Conservation (phyloP, 2,329 filamentous ascomycete genomes). For the Talaromyces verruculosus region DNA sequence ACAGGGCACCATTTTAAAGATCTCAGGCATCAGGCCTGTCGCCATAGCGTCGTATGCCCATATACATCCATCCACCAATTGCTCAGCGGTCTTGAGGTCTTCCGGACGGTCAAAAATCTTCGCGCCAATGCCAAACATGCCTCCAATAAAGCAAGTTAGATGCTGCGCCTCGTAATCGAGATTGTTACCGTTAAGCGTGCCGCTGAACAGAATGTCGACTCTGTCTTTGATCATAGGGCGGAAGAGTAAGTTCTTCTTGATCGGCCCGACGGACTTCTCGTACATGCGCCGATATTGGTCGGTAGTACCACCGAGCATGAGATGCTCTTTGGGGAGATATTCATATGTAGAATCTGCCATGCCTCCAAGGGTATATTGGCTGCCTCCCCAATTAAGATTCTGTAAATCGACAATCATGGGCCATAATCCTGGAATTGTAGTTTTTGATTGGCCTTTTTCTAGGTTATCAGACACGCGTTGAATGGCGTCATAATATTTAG, state of each 20-base stretch:
- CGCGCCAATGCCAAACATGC: constrained; percentile 61
- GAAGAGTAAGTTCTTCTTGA: constrained; percentile 46
- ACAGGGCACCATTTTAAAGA: constrained; percentile 55
- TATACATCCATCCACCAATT: constrained; percentile 60
- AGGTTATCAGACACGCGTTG: constrained; percentile 79
- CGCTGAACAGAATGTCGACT: constrained; percentile 43
- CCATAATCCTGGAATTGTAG: constrained; percentile 74
- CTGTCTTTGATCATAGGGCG: constrained; percentile 46
- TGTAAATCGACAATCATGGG: constrained; percentile 68
- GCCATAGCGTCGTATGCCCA: constrained; percentile 61
- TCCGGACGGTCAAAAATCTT: constrained; percentile 55
- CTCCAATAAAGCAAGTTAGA: constrained; percentile 61
- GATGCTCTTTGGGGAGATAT: constrained; percentile 52
- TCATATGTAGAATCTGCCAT: constrained; percentile 53
- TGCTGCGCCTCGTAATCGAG: constrained; percentile 53
- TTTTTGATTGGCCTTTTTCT: constrained; percentile 69
- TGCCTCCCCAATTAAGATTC: constrained; percentile 30
- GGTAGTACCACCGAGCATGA: constrained; percentile 44
- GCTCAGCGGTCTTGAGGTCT: constrained; percentile 57
- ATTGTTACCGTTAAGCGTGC: constrained; percentile 29
- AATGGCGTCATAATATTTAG: constrained; percentile 86
- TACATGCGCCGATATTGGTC: constrained; percentile 48
- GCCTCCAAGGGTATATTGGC: constrained; percentile 45
- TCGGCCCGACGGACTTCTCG: constrained; percentile 38
- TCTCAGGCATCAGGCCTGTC: constrained; percentile 62